These are phyloP conservation scores for Magnusiomyces paraingens DNA, from an alignment of 1,139 yeast genomes.

Conservation along the genomic window DNA sequence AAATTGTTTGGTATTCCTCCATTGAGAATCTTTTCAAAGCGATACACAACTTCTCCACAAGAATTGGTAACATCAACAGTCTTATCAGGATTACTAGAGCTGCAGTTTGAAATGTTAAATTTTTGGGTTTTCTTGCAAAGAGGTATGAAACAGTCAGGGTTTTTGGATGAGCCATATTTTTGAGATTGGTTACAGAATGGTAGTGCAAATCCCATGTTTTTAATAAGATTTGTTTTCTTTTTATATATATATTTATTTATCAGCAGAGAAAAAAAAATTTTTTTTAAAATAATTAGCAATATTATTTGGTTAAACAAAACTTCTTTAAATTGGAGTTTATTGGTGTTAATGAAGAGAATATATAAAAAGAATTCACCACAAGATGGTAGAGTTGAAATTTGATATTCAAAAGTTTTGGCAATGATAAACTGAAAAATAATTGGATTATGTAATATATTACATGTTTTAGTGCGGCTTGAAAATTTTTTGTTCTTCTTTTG, in stretches of 20 bases:
- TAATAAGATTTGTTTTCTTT: not conserved
- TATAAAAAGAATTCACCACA: not conserved
- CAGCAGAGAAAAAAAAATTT: too few species aligned
- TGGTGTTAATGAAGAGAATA: not conserved
- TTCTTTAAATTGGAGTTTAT: not conserved
- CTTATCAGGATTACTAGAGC: not conserved
- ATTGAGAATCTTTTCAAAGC: not conserved
- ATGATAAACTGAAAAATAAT: too few species aligned
- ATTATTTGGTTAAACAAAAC: too few species aligned
- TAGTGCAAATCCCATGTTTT: not conserved
- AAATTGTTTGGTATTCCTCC: not conserved
- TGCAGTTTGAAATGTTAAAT: not conserved
- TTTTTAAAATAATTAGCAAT: too few species aligned
- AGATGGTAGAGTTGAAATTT: too few species aligned
- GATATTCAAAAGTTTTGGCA: too few species aligned
- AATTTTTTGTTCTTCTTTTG: not conserved
- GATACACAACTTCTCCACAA: not conserved
- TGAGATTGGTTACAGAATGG: not conserved
- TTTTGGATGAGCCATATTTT: not conserved
- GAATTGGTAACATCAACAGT: constrained; percentile 1
- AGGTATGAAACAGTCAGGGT: not conserved
- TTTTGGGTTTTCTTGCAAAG: not conserved
- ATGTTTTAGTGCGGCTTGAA: not conserved
- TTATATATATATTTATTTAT: not conserved
- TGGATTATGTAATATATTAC: too few species aligned